These are phyloP conservation scores for Sinapis alba DNA, from an alignment of 441 rosid species.

Conservation along the genomic window DNA sequence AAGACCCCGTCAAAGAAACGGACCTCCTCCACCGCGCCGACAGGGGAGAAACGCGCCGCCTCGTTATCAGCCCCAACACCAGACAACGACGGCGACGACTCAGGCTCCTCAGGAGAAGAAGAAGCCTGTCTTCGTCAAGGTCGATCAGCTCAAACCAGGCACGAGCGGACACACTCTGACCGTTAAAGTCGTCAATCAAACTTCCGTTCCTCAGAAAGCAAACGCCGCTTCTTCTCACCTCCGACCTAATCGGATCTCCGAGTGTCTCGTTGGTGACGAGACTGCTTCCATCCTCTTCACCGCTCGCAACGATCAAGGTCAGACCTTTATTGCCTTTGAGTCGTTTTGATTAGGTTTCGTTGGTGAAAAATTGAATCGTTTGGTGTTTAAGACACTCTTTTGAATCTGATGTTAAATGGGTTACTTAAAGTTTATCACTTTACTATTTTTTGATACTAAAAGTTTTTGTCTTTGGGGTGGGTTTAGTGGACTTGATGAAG, in stretches of 20 bases:
- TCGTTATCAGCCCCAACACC: constrained; percentile 15
- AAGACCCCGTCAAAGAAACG: constrained; percentile 24
- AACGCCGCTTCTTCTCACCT: constrained; percentile 48
- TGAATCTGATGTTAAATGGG: background rate
- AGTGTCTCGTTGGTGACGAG: constrained; percentile 66
- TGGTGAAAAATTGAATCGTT: background rate
- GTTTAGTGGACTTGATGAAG: constrained; percentile 55
- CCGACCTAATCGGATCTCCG: constrained; percentile 54
- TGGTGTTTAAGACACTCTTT: background rate
- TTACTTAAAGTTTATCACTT: background rate
- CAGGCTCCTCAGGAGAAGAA: constrained; percentile 38
- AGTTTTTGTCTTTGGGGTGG: background rate
- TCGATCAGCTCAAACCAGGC: constrained; percentile 60
- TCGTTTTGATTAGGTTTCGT: background rate
- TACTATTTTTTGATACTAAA: background rate
- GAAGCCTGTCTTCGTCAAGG: constrained; percentile 65
- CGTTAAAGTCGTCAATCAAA: constrained; percentile 50
- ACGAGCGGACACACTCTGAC: constrained; percentile 57
- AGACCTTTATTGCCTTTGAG: background rate
- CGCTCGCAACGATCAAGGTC: constrained; percentile 64
- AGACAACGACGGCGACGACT: background rate
- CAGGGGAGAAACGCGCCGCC: constrained; percentile 28
- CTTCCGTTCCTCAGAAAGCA: constrained; percentile 44
- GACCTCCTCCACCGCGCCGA: constrained; percentile 33
- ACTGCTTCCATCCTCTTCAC: constrained; percentile 60